Conservation (phyloP, 805 yeast species). For the Cyberlindnera japonica region DNA sequence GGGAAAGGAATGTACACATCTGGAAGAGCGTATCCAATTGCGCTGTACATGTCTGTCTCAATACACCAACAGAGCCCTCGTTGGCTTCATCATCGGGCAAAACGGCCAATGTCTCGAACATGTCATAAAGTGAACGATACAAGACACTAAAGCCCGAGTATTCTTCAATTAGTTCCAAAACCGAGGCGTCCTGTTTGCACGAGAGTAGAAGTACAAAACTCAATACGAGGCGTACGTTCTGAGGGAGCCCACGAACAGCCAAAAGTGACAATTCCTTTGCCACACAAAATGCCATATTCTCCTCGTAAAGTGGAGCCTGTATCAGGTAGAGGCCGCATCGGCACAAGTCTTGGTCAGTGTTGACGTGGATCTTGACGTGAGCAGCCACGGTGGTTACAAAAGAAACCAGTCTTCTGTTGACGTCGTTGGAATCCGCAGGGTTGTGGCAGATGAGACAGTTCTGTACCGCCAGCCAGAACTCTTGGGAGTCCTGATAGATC, state of each 20-base stretch:
- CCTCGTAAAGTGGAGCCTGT: conserved; percentile 34
- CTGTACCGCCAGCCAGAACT: conserved; percentile 22
- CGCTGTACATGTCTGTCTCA: conserved; percentile 37
- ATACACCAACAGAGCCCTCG: conserved; percentile 32
- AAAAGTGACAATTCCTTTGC: conserved; percentile 47
- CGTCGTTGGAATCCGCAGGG: conserved; percentile 11
- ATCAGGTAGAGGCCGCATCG: conserved; percentile 33
- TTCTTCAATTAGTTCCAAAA: conserved; percentile 45
- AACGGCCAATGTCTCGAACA: conserved; percentile 18
- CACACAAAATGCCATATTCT: conserved; percentile 41
- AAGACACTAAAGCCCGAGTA: conserved; percentile 50
- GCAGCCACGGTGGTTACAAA: conserved; percentile 25
- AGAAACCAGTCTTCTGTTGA: conserved; percentile 21
- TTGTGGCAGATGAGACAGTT: conserved; percentile 13
- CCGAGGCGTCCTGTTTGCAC: conserved; percentile 38
- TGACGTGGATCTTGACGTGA: conserved; percentile 23
- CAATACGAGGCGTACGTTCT: conserved; percentile 37
- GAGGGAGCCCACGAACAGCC: conserved; percentile 33
- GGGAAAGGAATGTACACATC: conserved; percentile 47
- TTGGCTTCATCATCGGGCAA: conserved; percentile 30
- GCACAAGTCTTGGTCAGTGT: conserved; percentile 32
- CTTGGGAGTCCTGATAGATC: conserved; percentile 16
- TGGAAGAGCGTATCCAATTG: conserved; percentile 53
- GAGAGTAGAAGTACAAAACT: conserved; percentile 44
- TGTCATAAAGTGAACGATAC: conserved; percentile 37